Percentiles rank a stretch among this genome's conserved stretches.
Evolutionary conservation across 768 basidiomycete species (phyloP).

Genomic region (Trametes elegans): DNA sequence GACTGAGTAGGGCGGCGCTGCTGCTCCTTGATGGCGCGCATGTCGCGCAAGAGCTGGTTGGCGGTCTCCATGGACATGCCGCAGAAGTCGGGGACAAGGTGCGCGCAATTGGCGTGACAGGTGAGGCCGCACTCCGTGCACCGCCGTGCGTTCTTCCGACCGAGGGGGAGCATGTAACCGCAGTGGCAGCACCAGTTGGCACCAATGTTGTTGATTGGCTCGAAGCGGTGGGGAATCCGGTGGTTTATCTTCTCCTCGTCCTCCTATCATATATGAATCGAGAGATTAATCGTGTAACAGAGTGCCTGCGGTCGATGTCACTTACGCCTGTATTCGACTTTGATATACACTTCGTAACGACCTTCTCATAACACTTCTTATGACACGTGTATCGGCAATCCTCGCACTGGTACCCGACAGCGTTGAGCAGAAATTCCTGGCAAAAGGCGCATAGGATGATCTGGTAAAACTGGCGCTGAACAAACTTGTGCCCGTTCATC

Average conservation of each 20-base stretch:
- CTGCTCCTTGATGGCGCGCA: slow-evolving; percentile 84
- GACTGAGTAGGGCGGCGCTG: slow-evolving; percentile 34
- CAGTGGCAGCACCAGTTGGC: slow-evolving; percentile 99
- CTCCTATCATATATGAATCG: slow-evolving; percentile 61
- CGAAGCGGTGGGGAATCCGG: slow-evolving; percentile 97
- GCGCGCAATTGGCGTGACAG: slow-evolving; percentile 96
- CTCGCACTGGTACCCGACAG: slow-evolving; percentile 97
- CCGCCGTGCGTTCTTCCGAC: slow-evolving; percentile 93
- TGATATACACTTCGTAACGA: slow-evolving; percentile 98
- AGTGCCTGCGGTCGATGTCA: slow-evolving; percentile 16
- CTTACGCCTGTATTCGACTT: slow-evolving; percentile 92
- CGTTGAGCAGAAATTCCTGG: slow-evolving; percentile 95
- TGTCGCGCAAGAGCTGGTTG: slow-evolving; percentile 85
- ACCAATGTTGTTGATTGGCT: slow-evolving; percentile 92
- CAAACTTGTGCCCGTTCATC: slow-evolving; percentile 99
- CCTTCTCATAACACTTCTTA: slow-evolving; percentile 98
- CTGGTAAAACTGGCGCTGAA: slow-evolving; percentile 97
- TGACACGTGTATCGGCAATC: slow-evolving; percentile 99
- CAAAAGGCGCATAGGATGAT: slow-evolving; percentile 98
- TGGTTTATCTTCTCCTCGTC: slow-evolving; percentile 99
- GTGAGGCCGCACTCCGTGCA: slow-evolving; percentile 97
- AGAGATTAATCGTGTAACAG: neutral
- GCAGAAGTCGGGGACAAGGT: slow-evolving; percentile 98
- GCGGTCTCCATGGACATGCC: slow-evolving; percentile 99
- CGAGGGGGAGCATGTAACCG: slow-evolving; percentile 95